Percentiles rank a stretch among this genome's conserved stretches.
These are phyloP conservation scores for Penicillium sp. DNA, from an alignment of 2,329 filamentous ascomycete species.

Conservation along the genomic window DNA sequence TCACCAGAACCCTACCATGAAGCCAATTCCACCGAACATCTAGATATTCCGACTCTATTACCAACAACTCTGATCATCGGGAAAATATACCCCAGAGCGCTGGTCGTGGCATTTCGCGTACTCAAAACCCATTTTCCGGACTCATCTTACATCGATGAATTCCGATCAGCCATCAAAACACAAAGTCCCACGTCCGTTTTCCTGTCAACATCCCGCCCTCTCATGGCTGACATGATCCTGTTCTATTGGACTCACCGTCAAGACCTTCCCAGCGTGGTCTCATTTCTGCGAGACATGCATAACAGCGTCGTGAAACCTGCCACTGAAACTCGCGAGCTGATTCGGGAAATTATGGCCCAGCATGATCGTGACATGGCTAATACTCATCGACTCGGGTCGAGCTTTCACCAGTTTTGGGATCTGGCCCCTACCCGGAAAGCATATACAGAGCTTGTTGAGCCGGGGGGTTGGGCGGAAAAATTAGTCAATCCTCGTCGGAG, in stretches of 20 bases:
- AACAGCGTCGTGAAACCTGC: constrained; percentile 38
- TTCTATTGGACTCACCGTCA: constrained; percentile 41
- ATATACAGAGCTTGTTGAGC: constrained; percentile 22
- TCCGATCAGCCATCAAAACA: constrained; percentile 38
- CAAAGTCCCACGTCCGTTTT: constrained; percentile 40
- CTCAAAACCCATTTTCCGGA: constrained; percentile 38
- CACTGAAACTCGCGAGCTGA: constrained; percentile 28
- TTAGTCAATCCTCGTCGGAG: constrained; percentile 1
- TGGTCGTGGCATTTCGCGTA: constrained; percentile 38
- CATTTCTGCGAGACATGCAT: constrained; percentile 42
- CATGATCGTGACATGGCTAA: constrained; percentile 19
- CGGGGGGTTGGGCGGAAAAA: constrained; percentile 25
- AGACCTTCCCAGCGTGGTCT: constrained; percentile 37
- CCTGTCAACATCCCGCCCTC: constrained; percentile 37
- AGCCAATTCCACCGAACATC: constrained; percentile 4
- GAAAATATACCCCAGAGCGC: constrained; percentile 39
- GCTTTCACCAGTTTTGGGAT: constrained; percentile 28
- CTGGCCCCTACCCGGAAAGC: constrained; percentile 29
- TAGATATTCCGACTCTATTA: constrained; percentile 31
- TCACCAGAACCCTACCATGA: neutral
- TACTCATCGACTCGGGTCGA: neutral
- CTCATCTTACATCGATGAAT: constrained; percentile 37
- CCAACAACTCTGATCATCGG: constrained; percentile 30
- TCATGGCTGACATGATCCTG: constrained; percentile 43
- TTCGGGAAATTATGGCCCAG: constrained; percentile 29